Base-by-base conservation (phyloP, 331 rosid genomes). In the Acacia concinna region DNA sequence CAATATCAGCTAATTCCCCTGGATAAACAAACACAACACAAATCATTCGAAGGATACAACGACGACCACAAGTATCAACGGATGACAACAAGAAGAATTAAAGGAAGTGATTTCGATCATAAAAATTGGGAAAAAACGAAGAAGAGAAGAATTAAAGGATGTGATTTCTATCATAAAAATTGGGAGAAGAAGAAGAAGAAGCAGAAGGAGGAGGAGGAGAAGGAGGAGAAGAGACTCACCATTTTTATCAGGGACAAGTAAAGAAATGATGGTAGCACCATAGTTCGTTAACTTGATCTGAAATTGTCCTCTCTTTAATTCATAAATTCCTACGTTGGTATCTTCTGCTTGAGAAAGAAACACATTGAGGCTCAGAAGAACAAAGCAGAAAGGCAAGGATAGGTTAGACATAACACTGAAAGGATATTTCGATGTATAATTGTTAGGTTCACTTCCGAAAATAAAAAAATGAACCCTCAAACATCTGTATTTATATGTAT, bases 1-100 rank as follows among this genome's bases (percentile, higher is more conserved):
- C 92, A 60, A 90, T 37, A 64, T 92, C 97, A 1, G 84, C 89
- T 30, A 81, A 30, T 3, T 88, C 90, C 23, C 97, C 91, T 88
- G 73, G 21, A 25, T 28, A 79, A 23, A 72, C 25, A 79, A 15
- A 59, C 28, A 57, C 4, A n/a, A 46, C 7, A 47, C 4, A 52
- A 56, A 32, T 27, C 15, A 32, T 8, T 62, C 34, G 25, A 31
- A 25, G 31, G 30, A 46, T 40, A 4, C 38, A 35, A 35, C 38
- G 8, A 40, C 43, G 8, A 44, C n/a, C n/a, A n/a, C n/a, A n/a
- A n/a, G n/a, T n/a, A n/a, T n/a, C n/a, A n/a, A n/a, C n/a, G n/a
- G n/a, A n/a, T n/a, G n/a, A n/a, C n/a, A n/a, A n/a, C n/a, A n/a
- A n/a, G n/a, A n/a, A n/a, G n/a, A n/a, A n/a, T n/a, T n/a, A n/a